Base-by-base conservation (phyloP, 148 eudicot genomes). In the Heliamphora exappendiculata region DNA sequence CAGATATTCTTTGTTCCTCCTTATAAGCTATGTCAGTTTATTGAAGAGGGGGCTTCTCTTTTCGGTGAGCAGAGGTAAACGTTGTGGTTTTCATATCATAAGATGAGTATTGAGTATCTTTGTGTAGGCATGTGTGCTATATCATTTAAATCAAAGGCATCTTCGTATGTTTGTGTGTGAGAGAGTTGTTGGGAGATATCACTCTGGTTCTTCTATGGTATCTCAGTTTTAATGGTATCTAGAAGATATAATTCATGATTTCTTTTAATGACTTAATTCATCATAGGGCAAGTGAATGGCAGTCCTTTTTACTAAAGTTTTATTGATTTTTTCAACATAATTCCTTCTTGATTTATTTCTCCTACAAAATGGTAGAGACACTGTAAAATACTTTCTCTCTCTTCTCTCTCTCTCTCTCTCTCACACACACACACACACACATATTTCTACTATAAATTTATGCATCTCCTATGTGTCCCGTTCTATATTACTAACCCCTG, bases 1-100 rank as follows among this genome's bases (percentile, higher is more conserved):
- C 99, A 95, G 82, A 89, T 95, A 77, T 92, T 95, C 85, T 95
- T 86, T 84, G 97, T 95, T 73, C 96, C 97, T 75, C 99, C 97
- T 14, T 97, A 95, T 82, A 92, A 92, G 87, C 91, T 95, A 51
- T 78, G 39, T 75, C 90, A 86, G 76, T 95, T 91, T 79, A 89
- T 95, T 78, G 97, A 91, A 81, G 99, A 92, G 79, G 70, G 89
- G 22, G 86, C 89, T 53, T 77, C 83, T 50, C 70, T 88, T 47
- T 95, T 95, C 65, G 87, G 96, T 34, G 81, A 85, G 37, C 78
- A 84, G 10, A 95, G 98, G 98, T 95, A 80, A 77, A 73, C 50
- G 29, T 77, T 45, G 28, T 20, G 68, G 39, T 57, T 57, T 73
- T 42, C 36, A 4, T 24, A 22, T 39, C 12, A 55, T 57, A 42